Evolutionary conservation across 306 rosid species (phyloP), one percentile per base, ranked within the genome.

Genomic region (Quillaja saponaria): DNA sequence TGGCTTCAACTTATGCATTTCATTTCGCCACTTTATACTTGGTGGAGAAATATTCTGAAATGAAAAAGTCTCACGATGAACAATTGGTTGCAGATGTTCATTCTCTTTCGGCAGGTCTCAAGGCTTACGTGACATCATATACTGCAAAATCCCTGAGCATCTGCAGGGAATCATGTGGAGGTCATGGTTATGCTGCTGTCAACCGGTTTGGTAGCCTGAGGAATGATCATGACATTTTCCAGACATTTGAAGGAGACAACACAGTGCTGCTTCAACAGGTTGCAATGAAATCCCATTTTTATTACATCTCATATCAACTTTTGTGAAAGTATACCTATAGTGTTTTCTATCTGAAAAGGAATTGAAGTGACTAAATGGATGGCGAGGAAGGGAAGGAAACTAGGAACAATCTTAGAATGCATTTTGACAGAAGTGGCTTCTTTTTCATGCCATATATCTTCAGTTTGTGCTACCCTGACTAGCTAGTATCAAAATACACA

Each of bases 131-230:
- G 71, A 92, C 98, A 1, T 49, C 88, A 3, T 92, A 88, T 67
- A 88, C 98, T 0, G 96, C 98, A 16, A 92, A 84, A 81, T 84
- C 98, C 45, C 78, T 92, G 82, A 92, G 86, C 76, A 68, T 67
- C 80, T 92, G 98, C 71, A 84, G 98, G 85, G 98, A 92, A 75
- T 87, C 96, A 52, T 92, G 98, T 76, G 98, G 98, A 67, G 98
- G 98, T 66, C 98, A 92, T 82, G 98, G 98, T 49, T 92, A 92
- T 66, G 98, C 98, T 70, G 95, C 95, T 14, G 95, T 86, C 13
- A 92, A 89, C 60, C 84, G 95, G 66, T 88, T 92, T 71, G 98
- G 98, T 45, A 69, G 17, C 69, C 75, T 92, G 72, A 82, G 98
- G 82, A 92, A 92, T 69, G 98, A 92, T 78, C 98, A 92, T 70